These are phyloP conservation scores for Mollisiaceae sp. DNA, from an alignment of 2,329 filamentous ascomycete genomes.

Conservation along the genomic window DNA sequence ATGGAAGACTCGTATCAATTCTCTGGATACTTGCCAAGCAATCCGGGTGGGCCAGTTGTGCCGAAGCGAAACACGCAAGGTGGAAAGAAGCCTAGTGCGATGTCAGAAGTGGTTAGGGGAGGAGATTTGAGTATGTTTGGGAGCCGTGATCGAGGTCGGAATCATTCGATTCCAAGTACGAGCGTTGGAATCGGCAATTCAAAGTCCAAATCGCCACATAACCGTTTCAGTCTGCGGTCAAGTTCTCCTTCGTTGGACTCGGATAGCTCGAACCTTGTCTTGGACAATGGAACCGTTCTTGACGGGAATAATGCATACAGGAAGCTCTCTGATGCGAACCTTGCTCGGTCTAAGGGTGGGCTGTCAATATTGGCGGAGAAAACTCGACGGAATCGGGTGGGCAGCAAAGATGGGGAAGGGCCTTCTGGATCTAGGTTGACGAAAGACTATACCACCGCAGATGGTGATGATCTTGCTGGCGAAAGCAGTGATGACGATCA, in stretches of 20 bases:
- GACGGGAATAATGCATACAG: slow-evolving; percentile 74
- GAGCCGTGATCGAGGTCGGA: slow-evolving; percentile 35
- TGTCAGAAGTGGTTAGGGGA: slow-evolving; percentile 60
- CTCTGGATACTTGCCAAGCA: slow-evolving; percentile 59
- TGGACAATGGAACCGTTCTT: slow-evolving; percentile 65
- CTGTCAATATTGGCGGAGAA: slow-evolving; percentile 53
- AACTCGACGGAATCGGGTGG: slow-evolving; percentile 32
- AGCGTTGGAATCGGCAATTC: slow-evolving; percentile 26
- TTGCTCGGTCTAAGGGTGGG: slow-evolving; percentile 66
- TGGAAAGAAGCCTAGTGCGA: slow-evolving; percentile 49
- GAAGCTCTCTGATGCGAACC: slow-evolving; percentile 72
- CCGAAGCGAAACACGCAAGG: slow-evolving; percentile 59
- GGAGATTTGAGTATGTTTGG: slow-evolving; percentile 54
- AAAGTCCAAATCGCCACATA: slow-evolving; percentile 42
- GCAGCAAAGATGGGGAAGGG: slow-evolving; percentile 30
- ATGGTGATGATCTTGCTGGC: slow-evolving; percentile 37
- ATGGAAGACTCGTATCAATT: slow-evolving; percentile 64
- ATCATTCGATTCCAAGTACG: slow-evolving; percentile 34
- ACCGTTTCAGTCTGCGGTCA: slow-evolving; percentile 38
- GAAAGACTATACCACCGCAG: slow-evolving; percentile 38
- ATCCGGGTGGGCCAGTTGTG: slow-evolving; percentile 46
- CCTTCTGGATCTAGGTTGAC: slow-evolving; percentile 34
- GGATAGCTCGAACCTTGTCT: slow-evolving; percentile 47
- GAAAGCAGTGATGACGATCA: slow-evolving; percentile 43
- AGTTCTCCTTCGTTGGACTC: slow-evolving; percentile 42